Evolutionary conservation across 352 stramenopile genomes (phyloP), one percentile per base, ranked within the genome.

Genomic region (Halophytophthora batemanensis): DNA sequence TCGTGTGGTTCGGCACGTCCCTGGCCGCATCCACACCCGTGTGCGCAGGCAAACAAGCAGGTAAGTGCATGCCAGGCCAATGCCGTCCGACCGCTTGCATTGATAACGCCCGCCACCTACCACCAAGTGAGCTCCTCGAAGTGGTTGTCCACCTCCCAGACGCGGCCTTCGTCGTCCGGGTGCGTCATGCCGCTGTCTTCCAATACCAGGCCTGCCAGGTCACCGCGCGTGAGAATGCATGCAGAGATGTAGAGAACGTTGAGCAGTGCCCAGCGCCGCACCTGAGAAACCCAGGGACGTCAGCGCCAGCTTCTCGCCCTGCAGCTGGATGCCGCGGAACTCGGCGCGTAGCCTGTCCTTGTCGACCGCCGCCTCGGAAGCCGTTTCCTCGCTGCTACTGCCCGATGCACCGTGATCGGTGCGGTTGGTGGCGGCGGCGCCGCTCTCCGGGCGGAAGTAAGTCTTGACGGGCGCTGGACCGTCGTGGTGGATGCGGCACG

Each of bases 131-230:
- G 35, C 34, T 79, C 61, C n/a, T 87, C 64, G 38, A 93, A 93
- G 45, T 93, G 77, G 41, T 77, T 63, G 21, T 89, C 82, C 11
- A 93, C 69, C 53, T 93, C 82, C 79, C 79, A 93, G 28, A 89
- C 68, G 21, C 71, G 66, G 34, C 77, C 77, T 66, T 87, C 77
- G 45, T 87, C 79, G 19, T 77, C 61, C 2, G 61, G 13, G 41
- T 88, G 71, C 38, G 64, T 69, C 65, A 82, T 71, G 14, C 70
- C 71, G 41, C 61, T 79, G 53, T 87, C 72, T 59, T 88, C 73
- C 36, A 89, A 40, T 19, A 89, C 50, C 42, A 92, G 64, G 6
- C 81, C 74, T 90, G 36, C 19, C 34, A 41, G 29, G 36, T 43
- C 39, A 45, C 3, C 13, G 42, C 28, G 4, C 46, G n/a, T 3